A percentile compares a stretch with the other conserved stretches of the same genome.
Conservation (phyloP, 495 filamentous ascomycete genomes). For the Corynascus novoguineensis region DNA sequence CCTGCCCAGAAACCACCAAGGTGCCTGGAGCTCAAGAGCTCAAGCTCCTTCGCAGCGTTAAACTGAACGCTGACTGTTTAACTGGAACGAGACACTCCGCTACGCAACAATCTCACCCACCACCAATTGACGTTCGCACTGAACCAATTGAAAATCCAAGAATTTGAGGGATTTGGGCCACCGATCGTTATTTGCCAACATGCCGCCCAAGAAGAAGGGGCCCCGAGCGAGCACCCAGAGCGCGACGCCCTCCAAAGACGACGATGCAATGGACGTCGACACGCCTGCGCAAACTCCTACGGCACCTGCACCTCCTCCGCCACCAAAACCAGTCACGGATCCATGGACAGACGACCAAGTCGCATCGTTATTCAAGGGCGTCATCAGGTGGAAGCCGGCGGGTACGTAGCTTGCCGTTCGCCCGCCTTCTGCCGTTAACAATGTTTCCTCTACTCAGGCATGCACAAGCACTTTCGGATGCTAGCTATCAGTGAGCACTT, state of each 20-base stretch:
- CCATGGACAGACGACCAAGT: conserved; percentile 96
- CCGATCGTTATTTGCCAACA: conserved; percentile 25
- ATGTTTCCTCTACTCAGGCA: conserved; percentile 49
- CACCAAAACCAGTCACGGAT: conserved; percentile 50
- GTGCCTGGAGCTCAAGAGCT: background rate
- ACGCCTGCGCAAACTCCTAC: conserved; percentile 41
- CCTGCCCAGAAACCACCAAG: conserved; percentile 9
- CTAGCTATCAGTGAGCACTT: conserved; percentile 81
- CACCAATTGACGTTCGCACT: background rate
- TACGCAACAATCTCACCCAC: background rate
- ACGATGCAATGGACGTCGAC: conserved; percentile 50
- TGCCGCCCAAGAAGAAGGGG: conserved; percentile 71
- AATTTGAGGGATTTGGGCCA: background rate
- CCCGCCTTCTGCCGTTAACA: conserved; percentile 12
- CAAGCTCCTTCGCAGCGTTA: background rate
- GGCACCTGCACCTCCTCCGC: conserved; percentile 33
- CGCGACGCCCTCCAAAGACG: conserved; percentile 41
- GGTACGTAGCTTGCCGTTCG: conserved; percentile 47
- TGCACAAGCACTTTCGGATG: conserved; percentile 98
- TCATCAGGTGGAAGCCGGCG: conserved; percentile 89
- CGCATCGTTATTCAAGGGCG: conserved; percentile 79
- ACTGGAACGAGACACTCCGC: background rate
- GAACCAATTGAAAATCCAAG: background rate
- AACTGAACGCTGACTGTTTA: background rate
- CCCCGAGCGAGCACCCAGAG: conserved; percentile 36